Percentiles rank a stretch among this genome's conserved stretches.
Conservation (phyloP, 2,329 filamentous ascomycete genomes). For the Mycosphaerella arachidis region DNA sequence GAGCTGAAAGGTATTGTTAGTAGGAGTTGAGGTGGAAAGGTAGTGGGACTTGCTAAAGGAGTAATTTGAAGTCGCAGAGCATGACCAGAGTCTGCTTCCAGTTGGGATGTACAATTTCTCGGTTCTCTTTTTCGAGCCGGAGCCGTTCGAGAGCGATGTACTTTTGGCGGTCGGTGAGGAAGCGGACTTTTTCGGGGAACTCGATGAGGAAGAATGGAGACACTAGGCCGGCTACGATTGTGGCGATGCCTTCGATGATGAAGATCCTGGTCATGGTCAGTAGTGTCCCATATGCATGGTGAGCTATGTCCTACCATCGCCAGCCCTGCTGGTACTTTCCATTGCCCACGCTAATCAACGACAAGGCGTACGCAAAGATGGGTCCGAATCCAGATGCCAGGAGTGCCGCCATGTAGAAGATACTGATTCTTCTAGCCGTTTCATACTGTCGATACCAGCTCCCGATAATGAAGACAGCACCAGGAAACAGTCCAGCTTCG, state of each 20-base stretch:
- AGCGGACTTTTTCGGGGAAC: conserved; percentile 39
- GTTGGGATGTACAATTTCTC: conserved; percentile 26
- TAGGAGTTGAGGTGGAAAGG: background rate
- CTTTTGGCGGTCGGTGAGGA: conserved; percentile 29
- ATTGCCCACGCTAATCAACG: conserved; percentile 31
- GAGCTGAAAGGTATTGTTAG: conserved; percentile 13
- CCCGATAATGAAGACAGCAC: conserved; percentile 32
- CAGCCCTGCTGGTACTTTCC: conserved; percentile 32
- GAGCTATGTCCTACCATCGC: conserved; percentile 22
- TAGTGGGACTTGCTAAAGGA: conserved; percentile 22
- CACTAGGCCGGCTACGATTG: conserved; percentile 37
- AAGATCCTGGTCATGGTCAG: conserved; percentile 22
- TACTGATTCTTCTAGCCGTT: conserved; percentile 33
- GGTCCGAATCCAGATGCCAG: conserved; percentile 33
- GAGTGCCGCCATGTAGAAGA: conserved; percentile 42
- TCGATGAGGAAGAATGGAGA: conserved; percentile 38
- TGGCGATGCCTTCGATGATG: conserved; percentile 40
- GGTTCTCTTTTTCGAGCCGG: conserved; percentile 26
- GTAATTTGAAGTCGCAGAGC: conserved; percentile 31
- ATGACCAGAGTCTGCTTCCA: conserved; percentile 25
- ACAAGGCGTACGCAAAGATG: conserved; percentile 33
- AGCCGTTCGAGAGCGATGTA: conserved; percentile 33
- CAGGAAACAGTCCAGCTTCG: conserved; percentile 47
- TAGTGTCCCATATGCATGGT: background rate
- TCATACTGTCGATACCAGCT: conserved; percentile 26